Percentiles rank a stretch among this genome's conserved stretches.
These are phyloP conservation scores for Trametes cubensis DNA, from an alignment of 768 basidiomycete genomes.

Conservation along the genomic window DNA sequence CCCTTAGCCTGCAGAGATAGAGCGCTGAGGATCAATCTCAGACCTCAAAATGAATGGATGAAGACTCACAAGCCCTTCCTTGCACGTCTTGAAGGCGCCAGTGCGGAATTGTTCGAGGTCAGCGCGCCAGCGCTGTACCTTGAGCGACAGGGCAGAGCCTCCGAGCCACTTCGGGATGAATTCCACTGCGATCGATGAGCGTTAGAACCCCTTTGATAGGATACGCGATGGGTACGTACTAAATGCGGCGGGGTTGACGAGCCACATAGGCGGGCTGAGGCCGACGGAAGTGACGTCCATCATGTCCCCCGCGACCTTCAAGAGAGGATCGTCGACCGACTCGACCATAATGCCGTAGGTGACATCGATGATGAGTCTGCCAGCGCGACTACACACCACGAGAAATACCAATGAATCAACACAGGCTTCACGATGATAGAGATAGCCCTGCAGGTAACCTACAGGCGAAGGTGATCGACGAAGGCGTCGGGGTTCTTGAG, in stretches of 20 bases:
- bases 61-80: neutral
- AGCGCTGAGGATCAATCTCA: no score
- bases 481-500: conserved; percentile 7
- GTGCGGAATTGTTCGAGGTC: conserved; percentile 1
- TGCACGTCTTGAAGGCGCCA: neutral
- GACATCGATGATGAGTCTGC: conserved; percentile 28
- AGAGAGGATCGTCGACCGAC: conserved; percentile 28
- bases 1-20: neutral
- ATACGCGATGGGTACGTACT: neutral
- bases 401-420: no score
- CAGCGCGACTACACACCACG: conserved; percentile 1
- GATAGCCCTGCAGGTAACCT: neutral
- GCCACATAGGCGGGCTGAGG: conserved; percentile 14
- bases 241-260: conserved; percentile 9
- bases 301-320: conserved; percentile 30
- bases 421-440: neutral
- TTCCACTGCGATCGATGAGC: neutral
- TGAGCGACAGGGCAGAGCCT: neutral
- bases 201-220: neutral
- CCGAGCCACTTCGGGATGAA: conserved; percentile 12
- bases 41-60: no score
- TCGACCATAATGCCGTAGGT: conserved; percentile 35
- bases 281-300: conserved; percentile 22
- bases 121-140: conserved; percentile 6
- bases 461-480: conserved; percentile 13